These are phyloP conservation scores for Macrocybe gigantea DNA, from an alignment of 768 basidiomycete genomes.

Conservation along the genomic window DNA sequence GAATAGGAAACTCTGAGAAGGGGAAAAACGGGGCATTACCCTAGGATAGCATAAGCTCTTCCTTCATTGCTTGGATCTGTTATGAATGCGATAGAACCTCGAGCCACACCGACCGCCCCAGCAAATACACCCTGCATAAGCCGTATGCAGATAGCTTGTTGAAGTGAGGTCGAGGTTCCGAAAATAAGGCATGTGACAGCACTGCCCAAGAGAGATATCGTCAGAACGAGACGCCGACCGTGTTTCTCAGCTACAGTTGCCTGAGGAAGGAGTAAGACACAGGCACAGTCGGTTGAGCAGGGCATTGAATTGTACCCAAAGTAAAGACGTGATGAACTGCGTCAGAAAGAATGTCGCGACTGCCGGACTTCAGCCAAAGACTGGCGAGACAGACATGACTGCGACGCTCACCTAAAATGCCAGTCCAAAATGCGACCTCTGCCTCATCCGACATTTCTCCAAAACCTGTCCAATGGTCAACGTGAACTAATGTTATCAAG, in stretches of 20 bases:
- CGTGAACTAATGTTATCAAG: background rate
- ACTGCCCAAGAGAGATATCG: conserved; percentile 80
- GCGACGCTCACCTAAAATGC: conserved; percentile 61
- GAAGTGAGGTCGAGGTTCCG: conserved; percentile 68
- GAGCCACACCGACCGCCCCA: conserved; percentile 91
- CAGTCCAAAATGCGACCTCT: conserved; percentile 85
- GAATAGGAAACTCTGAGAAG: background rate
- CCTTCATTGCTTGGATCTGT: conserved; percentile 93
- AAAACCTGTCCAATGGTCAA: conserved; percentile 41
- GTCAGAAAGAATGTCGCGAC: conserved; percentile 89
- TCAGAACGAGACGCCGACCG: conserved; percentile 79
- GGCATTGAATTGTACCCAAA: conserved; percentile 60
- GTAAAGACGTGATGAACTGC: conserved; percentile 89
- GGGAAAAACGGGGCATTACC: conserved; percentile 33
- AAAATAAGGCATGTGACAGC: conserved; percentile 74
- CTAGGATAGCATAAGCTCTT: conserved; percentile 90
- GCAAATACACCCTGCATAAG: conserved; percentile 89
- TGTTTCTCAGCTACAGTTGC: conserved; percentile 93
- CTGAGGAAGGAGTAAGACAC: conserved; percentile 27
- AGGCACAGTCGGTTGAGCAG: conserved; percentile 9
- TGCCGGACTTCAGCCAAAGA: conserved; percentile 20
- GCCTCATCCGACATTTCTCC: conserved; percentile 71
- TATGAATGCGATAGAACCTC: conserved; percentile 80
- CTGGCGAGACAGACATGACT: background rate
- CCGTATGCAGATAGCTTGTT: conserved; percentile 81